Base-by-base conservation (phyloP, 1,284 basidiomycete species). In the Ceratobasidium sp. region DNA sequence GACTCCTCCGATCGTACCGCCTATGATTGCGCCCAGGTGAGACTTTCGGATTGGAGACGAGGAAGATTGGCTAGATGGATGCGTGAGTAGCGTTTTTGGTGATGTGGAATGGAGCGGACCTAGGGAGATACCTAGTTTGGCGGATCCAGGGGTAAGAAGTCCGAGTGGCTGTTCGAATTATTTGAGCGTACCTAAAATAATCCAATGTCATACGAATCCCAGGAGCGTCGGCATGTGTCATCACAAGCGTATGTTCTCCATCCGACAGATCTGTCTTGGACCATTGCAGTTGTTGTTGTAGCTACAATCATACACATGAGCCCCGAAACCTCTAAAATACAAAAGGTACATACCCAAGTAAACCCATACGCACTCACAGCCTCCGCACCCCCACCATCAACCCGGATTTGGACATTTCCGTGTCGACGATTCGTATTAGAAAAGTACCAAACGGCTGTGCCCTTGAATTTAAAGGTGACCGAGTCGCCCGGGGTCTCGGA, bases 161-260 rank as follows among this genome's bases (percentile, higher is more conserved):
- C 30, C 4, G 59, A 10, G 23, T 27, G 5, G 41, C 23, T 16
- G 10, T 46, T 23, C 20, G 7, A 23, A 27, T 7, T n/a, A 14
- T 60, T 23, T 35, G 52, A 4, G n/a, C 35, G 23, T 74, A 52
- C 70, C 46, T 64, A 59, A 74, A 60, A 33, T 50, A 74, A 35
- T 74, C 70, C 16, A 74, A 10, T 16, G 38, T 74, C 33, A 64
- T 46, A n/a, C 30, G 30, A 3, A 33, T 20, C 1, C 70, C 59
- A 20, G 2, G 23, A 6, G 3, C 27, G 30, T 64, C 70, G 27
- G 30, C 44, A 52, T 74, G 70, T 6, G 70, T 50, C 41, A 74
- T 50, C 18, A 10, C 60, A n/a, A 74, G 46, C 12, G 23, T 33
- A 52, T 74, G 70, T 3, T 46, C 35, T 44, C 70, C 46, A 20